phyloP scores from a whole-genome alignment of 2,329 filamentous ascomycete genomes.

The Fusarium nygamai region DNA sequence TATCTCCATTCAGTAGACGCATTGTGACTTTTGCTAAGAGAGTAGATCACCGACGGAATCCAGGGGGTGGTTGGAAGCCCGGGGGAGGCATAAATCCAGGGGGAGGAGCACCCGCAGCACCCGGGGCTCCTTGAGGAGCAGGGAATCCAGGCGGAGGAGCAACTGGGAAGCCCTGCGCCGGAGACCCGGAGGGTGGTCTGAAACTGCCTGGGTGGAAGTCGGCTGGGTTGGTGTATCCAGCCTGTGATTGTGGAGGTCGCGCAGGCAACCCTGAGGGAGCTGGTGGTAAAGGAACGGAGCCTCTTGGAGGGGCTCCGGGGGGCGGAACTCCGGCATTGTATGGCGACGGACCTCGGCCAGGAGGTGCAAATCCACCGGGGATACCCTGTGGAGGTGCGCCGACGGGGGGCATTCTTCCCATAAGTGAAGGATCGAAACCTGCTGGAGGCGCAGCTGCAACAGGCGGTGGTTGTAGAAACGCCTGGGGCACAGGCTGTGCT shows the following conservation, averaged over 20 bases:
- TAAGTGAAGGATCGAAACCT: slow-evolving; percentile 51
- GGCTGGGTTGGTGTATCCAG: slow-evolving; percentile 57
- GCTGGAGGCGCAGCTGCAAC: slow-evolving; percentile 40
- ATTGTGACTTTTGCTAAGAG: slow-evolving; percentile 21
- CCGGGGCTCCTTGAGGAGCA: slow-evolving; percentile 47
- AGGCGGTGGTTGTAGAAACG: slow-evolving; percentile 64
- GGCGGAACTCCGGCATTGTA: slow-evolving; percentile 45
- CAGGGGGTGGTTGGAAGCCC: slow-evolving; percentile 59
- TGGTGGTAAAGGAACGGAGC: slow-evolving; percentile 55
- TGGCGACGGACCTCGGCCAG: slow-evolving; percentile 47
- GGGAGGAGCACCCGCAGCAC: slow-evolving; percentile 50
- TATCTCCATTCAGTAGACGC: slow-evolving; percentile 10
- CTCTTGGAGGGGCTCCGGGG: slow-evolving; percentile 44
- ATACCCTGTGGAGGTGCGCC: slow-evolving; percentile 49
- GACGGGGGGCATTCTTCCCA: slow-evolving; percentile 44
- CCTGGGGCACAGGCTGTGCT: slow-evolving; percentile 78
- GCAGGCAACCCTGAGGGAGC: slow-evolving; percentile 62
- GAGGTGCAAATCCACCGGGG: slow-evolving; percentile 52
- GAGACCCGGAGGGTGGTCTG: slow-evolving; percentile 52
- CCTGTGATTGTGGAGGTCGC: slow-evolving; percentile 59
- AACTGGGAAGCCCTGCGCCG: slow-evolving; percentile 50
- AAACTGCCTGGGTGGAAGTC: slow-evolving; percentile 59
- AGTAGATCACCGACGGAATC: slow-evolving; percentile 51
- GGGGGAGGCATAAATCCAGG: slow-evolving; percentile 55
- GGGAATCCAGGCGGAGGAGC: slow-evolving; percentile 56